These are phyloP conservation scores for Trifolium dubium DNA, from an alignment of 306 rosid species.

Conservation along the genomic window DNA sequence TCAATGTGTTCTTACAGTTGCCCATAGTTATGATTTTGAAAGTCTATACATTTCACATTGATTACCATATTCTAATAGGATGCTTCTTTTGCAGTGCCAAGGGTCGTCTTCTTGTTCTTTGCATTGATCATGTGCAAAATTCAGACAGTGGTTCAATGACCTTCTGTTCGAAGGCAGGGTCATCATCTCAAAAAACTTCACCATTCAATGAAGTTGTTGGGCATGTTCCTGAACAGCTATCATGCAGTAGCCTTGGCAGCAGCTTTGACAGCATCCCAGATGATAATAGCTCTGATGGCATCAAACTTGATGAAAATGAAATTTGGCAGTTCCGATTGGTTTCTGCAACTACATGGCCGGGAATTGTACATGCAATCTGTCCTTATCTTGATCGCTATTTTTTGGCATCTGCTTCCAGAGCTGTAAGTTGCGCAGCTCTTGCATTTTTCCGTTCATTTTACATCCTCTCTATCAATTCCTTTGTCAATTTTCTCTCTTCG, in stretches of 20 bases:
- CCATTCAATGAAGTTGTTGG: conserved; percentile 81
- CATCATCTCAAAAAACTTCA: conserved; percentile 74
- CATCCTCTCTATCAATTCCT: conserved; percentile 2
- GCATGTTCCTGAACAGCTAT: conserved; percentile 77
- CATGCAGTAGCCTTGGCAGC: conserved; percentile 75
- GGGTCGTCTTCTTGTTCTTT: conserved; percentile 89
- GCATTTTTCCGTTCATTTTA: conserved; percentile 24
- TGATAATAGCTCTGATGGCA: conserved; percentile 86
- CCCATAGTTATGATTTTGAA: conserved; percentile 23
- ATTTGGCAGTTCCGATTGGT: conserved; percentile 86
- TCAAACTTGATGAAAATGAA: conserved; percentile 85
- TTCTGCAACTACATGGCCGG: conserved; percentile 62
- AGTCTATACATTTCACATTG: conserved; percentile 27
- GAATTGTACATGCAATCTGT: conserved; percentile 83
- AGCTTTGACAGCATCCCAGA: conserved; percentile 65
- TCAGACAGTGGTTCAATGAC: conserved; percentile 95
- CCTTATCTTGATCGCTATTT: conserved; percentile 93
- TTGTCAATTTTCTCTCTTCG: conserved; percentile 28
- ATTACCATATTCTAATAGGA: conserved; percentile 49
- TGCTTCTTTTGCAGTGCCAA: conserved; percentile 65
- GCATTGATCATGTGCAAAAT: conserved; percentile 85
- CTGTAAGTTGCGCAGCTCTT: conserved; percentile 60
- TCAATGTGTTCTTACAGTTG: conserved; percentile 14
- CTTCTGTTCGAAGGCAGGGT: conserved; percentile 74
- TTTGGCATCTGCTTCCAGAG: conserved; percentile 89